phyloP scores from a whole-genome alignment of 768 basidiomycete genomes.

The Holtermanniella nyarrowii region DNA sequence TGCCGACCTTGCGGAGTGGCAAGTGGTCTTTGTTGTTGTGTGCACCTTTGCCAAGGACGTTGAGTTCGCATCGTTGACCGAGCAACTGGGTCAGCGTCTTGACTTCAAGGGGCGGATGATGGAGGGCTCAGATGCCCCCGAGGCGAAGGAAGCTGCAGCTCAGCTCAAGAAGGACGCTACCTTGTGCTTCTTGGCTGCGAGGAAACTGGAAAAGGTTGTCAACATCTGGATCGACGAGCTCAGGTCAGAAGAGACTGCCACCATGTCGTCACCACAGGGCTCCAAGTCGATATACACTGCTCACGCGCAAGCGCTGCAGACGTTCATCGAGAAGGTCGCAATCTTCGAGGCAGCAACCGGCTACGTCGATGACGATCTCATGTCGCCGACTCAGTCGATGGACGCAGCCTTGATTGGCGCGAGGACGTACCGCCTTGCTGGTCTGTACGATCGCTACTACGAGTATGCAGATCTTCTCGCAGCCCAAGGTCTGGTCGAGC shows the following conservation, averaged over 20 bases:
- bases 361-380: conserved; percentile 50
- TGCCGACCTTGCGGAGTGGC: conserved; percentile 88
- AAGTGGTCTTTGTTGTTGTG: conserved; percentile 88
- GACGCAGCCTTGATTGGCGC: conserved; percentile 46
- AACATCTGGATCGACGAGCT: conserved; percentile 88
- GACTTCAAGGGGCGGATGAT: conserved; percentile 68
- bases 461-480: conserved; percentile 92
- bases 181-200: conserved; percentile 84
- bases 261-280: conserved; percentile 40
- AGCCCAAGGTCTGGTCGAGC: conserved; percentile 74
- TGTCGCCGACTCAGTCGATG: conserved; percentile 40
- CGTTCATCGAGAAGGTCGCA: conserved; percentile 92
- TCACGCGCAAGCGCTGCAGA: conserved; percentile 68
- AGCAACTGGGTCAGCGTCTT: conserved; percentile 80
- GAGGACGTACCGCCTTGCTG: conserved; percentile 69
- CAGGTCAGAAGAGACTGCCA: conserved; percentile 62
- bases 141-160: conserved; percentile 27
- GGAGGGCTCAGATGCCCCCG: conserved; percentile 45
- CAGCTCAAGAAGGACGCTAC: conserved; percentile 77
- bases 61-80: conserved; percentile 76
- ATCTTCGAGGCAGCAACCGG: conserved; percentile 73
- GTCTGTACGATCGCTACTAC: conserved; percentile 82
- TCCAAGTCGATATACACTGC: conserved; percentile 25
- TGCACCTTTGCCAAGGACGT: conserved; percentile 83
- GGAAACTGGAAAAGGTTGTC: conserved; percentile 73